Base-by-base conservation (phyloP, 179 eudicot species). In the Carnegiea gigantea region DNA sequence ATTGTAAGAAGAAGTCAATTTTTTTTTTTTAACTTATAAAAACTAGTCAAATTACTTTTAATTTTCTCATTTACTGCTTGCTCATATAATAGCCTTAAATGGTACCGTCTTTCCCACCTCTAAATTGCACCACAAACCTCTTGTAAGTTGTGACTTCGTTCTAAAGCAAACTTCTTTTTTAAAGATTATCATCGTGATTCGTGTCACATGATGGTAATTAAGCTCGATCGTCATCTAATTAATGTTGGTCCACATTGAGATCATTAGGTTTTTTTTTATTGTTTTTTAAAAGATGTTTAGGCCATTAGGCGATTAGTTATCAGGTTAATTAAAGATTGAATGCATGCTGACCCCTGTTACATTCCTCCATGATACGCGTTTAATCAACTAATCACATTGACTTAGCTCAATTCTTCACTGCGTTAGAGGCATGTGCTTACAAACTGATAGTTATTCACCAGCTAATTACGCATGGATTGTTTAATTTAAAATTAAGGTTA, bases 361-460 rank as follows among this genome's bases (percentile, higher is more conserved):
- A 67, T 67, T 67, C 38, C 40, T 67, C 20, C 72, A 67, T 67
- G 72, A 67, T 67, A 67, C 72, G 72, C 72, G 72, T 67, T 26
- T 67, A 67, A 67, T 67, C 72, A 67, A 67, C 72, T 67, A 67
- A 67, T 67, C 72, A 28, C 72, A 67, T 67, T 67, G 72, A 28
- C 72, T 62, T 7, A 0, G 7, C 21, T 67, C 7, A 12, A 28
- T 28, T 28, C 20, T 26, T 67, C 20, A 26, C 28, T 67, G 72
- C 30, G 28, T 62, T 6, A 6, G 0, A 62, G 68, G 68, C 68
- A 23, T 6, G 68, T 62, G 30, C 0, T 17, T 51, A 51, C 44
- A 40, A 40, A 40, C 44, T 40, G 44, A 40, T 40, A 0, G 44
- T 40, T 40, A 40, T 40, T 40, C 44, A 40, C 44, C 44, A 40